Conservation (phyloP, 1,284 basidiomycete genomes). For the Ustilago cynodontis region DNA sequence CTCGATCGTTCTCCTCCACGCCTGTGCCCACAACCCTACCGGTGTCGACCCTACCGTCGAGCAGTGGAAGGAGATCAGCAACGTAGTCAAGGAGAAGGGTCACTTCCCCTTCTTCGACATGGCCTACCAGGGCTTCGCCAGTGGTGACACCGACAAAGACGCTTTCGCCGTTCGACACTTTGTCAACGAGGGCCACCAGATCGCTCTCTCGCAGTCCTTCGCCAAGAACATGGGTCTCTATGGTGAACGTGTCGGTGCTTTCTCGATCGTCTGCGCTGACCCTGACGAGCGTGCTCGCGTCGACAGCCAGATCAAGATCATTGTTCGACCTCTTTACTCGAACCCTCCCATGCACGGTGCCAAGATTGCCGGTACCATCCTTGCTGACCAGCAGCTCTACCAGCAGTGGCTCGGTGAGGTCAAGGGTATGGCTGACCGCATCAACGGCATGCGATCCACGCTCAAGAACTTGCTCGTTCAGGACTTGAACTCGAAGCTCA, state of each 20-base stretch:
- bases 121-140: slow-evolving; percentile 77
- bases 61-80: slow-evolving; percentile 68
- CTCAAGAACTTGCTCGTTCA: slow-evolving; percentile 67
- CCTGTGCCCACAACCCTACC: slow-evolving; percentile 74
- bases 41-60: slow-evolving; percentile 70
- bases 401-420: slow-evolving; percentile 71
- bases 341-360: slow-evolving; percentile 89
- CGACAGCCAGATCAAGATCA: slow-evolving; percentile 78
- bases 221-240: slow-evolving; percentile 71
- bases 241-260: slow-evolving; percentile 69
- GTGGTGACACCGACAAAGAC: slow-evolving; percentile 66
- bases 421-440: slow-evolving; percentile 71
- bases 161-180: slow-evolving; percentile 71
- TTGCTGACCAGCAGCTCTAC: slow-evolving; percentile 70
- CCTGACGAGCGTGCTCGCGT: slow-evolving; percentile 67
- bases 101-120: slow-evolving; percentile 95
- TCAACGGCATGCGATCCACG: slow-evolving; percentile 69
- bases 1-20: slow-evolving; percentile 74
- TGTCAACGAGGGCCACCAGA: slow-evolving; percentile 69
- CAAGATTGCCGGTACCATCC: slow-evolving; percentile 71
- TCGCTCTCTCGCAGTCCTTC: slow-evolving; percentile 65
- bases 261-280: slow-evolving; percentile 63
- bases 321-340: slow-evolving; percentile 97
- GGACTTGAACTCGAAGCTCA: slow-evolving; percentile 68
- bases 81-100: slow-evolving; percentile 76